Evolutionary conservation across 1,139 yeast species (phyloP).

Genomic region (Pichia sp.): DNA sequence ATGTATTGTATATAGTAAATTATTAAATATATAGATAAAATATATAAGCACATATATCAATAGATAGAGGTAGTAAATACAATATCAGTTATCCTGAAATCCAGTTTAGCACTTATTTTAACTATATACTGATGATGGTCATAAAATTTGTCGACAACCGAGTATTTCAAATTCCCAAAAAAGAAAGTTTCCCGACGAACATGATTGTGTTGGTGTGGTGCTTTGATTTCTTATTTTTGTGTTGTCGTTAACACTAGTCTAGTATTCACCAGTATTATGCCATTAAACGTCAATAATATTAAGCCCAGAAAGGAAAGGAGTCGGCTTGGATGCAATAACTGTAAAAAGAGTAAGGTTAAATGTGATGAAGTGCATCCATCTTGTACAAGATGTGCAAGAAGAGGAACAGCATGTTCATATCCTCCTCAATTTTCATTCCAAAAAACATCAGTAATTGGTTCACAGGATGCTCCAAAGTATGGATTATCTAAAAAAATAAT

Average conservation of each 20-base stretch:
- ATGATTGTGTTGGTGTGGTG: not conserved
- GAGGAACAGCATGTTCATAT: slow-evolving; percentile 14
- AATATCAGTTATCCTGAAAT: too few species aligned
- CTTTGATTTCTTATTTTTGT: not conserved
- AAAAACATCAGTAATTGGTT: not conserved
- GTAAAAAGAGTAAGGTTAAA: slow-evolving; percentile 81
- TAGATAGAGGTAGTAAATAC: not conserved
- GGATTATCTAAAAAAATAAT: slow-evolving; percentile 1
- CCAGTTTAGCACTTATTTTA: too few species aligned
- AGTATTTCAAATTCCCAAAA: not conserved
- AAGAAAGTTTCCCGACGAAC: not conserved
- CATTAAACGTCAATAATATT: not conserved
- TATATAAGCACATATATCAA: not conserved
- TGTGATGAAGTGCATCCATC: slow-evolving; percentile 82
- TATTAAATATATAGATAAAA: not conserved
- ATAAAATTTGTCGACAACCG: not conserved
- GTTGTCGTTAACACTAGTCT: too few species aligned
- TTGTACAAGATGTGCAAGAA: slow-evolving; percentile 15
- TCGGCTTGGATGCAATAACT: slow-evolving; percentile 66
- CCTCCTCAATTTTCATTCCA: slow-evolving; percentile 2
- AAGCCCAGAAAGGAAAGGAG: slow-evolving; percentile 6
- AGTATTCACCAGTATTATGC: not conserved
- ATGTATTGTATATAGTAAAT: not conserved
- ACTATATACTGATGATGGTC: not conserved
- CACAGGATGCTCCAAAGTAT: not conserved